Evolutionary conservation across 768 basidiomycete species (phyloP).

Genomic region (Rhizopogon vinicolor): DNA sequence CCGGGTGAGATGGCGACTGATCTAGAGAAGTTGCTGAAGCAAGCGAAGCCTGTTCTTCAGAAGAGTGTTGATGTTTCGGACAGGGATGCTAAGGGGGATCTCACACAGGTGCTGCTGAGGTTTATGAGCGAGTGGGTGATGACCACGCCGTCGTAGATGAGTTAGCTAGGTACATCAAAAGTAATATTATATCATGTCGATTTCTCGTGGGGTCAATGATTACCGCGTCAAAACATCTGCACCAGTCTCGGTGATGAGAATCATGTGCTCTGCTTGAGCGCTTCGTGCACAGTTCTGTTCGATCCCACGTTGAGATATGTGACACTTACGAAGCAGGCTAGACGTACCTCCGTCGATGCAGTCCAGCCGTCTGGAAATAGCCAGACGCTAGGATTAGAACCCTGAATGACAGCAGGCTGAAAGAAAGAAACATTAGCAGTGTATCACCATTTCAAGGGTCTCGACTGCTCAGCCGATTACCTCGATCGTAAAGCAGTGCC

Average conservation of each 20-base stretch:
- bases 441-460: not conserved
- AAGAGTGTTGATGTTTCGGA: slow-evolving; percentile 52
- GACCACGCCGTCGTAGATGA: slow-evolving; percentile 21
- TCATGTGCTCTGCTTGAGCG: slow-evolving; percentile 87
- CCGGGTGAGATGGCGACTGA: slow-evolving; percentile 77
- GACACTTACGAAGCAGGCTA: not conserved
- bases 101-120: slow-evolving; percentile 54
- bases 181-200: slow-evolving; percentile 3
- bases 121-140: slow-evolving; percentile 64
- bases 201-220: slow-evolving; percentile 1
- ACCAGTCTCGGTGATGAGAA: slow-evolving; percentile 75
- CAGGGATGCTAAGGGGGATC: slow-evolving; percentile 39
- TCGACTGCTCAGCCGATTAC: slow-evolving; percentile 28
- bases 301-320: not conserved
- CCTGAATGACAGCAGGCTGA: slow-evolving; percentile 78
- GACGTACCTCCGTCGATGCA: slow-evolving; percentile 73
- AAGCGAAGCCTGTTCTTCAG: slow-evolving; percentile 57
- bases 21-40: slow-evolving; percentile 59
- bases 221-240: slow-evolving; percentile 70
- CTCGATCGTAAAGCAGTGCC: slow-evolving; percentile 94
- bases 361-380: slow-evolving; percentile 94
- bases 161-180: slow-evolving; percentile 1
- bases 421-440: not conserved
- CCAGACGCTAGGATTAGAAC: slow-evolving; percentile 60
- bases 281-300: slow-evolving; percentile 71